Conservation (phyloP, 176 grass and related monocot species). For the Poa pratensis region DNA sequence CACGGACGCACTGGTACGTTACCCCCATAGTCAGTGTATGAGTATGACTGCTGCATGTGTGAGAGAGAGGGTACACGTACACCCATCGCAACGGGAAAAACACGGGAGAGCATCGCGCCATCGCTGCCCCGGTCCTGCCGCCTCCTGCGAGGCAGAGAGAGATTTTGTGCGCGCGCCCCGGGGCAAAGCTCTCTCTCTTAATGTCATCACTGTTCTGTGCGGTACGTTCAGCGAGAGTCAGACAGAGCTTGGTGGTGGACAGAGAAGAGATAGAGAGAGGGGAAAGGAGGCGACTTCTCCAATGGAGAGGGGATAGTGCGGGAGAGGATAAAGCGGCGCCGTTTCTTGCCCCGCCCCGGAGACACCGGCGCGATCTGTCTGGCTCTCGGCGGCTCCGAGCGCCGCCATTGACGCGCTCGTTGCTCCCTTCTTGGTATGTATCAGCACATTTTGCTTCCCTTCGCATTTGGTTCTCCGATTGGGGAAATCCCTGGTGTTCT, state of each 20-base stretch:
- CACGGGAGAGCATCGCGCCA: not conserved
- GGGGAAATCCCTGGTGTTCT: not conserved
- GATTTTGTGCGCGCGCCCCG: constrained; percentile 41
- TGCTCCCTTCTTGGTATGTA: not conserved
- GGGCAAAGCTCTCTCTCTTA: constrained; percentile 31
- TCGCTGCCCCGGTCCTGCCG: constrained; percentile 41
- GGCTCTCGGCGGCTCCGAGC: not conserved
- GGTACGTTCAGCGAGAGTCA: constrained; percentile 8
- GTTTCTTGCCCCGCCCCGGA: not conserved
- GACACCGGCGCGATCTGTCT: not conserved
- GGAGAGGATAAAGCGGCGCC: constrained; percentile 13
- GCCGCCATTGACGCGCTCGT: not conserved
- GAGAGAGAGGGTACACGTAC: not conserved
- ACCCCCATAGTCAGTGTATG: not conserved
- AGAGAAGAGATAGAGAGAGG: constrained; percentile 1
- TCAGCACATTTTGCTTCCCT: not conserved
- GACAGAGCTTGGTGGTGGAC: constrained; percentile 18
- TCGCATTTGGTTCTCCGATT: constrained; percentile 1
- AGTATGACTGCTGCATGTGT: not conserved
- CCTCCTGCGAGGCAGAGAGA: not conserved
- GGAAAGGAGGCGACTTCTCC: constrained; percentile 25
- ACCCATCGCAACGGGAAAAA: not conserved
- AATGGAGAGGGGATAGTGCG: constrained; percentile 25
- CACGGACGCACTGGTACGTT: too few relatives aligned
- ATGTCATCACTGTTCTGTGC: constrained; percentile 27